phyloP scores from a whole-genome alignment of 2,329 filamentous ascomycete species.

The Periconia macrospinosa region DNA sequence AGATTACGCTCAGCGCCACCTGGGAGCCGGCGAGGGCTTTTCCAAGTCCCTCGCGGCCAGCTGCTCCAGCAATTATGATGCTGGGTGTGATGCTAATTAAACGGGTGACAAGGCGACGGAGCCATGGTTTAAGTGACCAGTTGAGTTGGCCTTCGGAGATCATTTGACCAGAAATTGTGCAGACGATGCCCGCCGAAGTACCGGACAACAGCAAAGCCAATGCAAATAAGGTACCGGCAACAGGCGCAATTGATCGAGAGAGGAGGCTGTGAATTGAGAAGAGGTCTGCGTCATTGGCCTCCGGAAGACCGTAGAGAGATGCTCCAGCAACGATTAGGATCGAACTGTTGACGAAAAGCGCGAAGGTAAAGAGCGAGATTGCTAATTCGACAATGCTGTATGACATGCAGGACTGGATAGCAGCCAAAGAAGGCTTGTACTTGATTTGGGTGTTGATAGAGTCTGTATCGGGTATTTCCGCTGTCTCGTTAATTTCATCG shows the following conservation, averaged over 20 bases:
- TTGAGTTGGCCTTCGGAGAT: conserved; percentile 79
- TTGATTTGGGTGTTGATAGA: conserved; percentile 47
- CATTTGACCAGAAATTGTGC: conserved; percentile 89
- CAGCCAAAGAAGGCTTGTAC: conserved; percentile 71
- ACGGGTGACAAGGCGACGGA: conserved; percentile 75
- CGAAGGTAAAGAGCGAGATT: conserved; percentile 77
- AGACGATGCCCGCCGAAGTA: conserved; percentile 80
- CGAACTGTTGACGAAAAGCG: conserved; percentile 80
- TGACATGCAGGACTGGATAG: conserved; percentile 74
- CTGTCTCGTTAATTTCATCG: conserved; percentile 21
- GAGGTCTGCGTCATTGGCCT: conserved; percentile 71
- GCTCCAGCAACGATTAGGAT: conserved; percentile 83
- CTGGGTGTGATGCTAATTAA: conserved; percentile 79
- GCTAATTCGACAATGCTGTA: conserved; percentile 72
- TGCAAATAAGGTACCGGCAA: conserved; percentile 81
- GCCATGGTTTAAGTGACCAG: conserved; percentile 75
- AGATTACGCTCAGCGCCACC: conserved; percentile 74
- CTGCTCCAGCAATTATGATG: conserved; percentile 80
- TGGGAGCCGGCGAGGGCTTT: conserved; percentile 75
- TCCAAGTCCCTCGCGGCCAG: conserved; percentile 71
- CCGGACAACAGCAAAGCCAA: conserved; percentile 79
- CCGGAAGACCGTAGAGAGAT: conserved; percentile 63
- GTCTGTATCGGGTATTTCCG: conserved; percentile 16
- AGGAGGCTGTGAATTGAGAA: conserved; percentile 81
- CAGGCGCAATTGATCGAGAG: conserved; percentile 67